A percentile compares a stretch with the other conserved stretches of the same genome.
Conservation (phyloP, 805 yeast genomes). For the Metschnikowia santaceciliae region DNA sequence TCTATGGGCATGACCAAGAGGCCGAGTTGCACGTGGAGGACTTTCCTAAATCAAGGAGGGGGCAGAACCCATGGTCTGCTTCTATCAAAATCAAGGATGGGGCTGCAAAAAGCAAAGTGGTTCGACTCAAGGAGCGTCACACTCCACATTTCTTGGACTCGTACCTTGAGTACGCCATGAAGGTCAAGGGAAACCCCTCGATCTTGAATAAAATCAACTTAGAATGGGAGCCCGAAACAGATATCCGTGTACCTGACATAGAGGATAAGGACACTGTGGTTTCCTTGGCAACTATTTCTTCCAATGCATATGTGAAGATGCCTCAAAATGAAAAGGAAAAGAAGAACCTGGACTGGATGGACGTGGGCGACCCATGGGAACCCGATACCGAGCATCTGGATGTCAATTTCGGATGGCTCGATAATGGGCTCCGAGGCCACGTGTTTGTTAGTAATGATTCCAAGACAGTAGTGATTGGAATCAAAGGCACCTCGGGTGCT, state of each 20-base stretch:
- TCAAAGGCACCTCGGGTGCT: constrained; percentile 92
- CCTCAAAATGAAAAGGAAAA: constrained; percentile 54
- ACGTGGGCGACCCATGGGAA: constrained; percentile 50
- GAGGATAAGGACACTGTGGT: constrained; percentile 70
- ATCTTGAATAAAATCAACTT: constrained; percentile 37
- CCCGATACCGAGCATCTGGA: constrained; percentile 55
- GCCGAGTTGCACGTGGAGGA: constrained; percentile 21
- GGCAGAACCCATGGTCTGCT: constrained; percentile 40
- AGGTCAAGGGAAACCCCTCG: constrained; percentile 35
- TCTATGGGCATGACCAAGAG: neutral
- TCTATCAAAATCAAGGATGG: constrained; percentile 26
- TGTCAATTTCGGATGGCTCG: constrained; percentile 82
- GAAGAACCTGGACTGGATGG: constrained; percentile 77
- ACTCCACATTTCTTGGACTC: constrained; percentile 63
- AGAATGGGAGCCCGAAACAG: constrained; percentile 61
- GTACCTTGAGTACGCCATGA: constrained; percentile 55
- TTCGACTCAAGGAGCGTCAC: constrained; percentile 35
- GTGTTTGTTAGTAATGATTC: constrained; percentile 62
- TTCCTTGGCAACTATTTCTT: constrained; percentile 76
- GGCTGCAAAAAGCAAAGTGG: constrained; percentile 17
- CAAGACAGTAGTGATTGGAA: constrained; percentile 66
- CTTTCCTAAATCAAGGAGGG: constrained; percentile 32
- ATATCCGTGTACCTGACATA: constrained; percentile 65
- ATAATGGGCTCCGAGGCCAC: constrained; percentile 85
- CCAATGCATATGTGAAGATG: constrained; percentile 81